phyloP scores from a whole-genome alignment of 176 grass and related monocot species.

The Puya raimondii region DNA sequence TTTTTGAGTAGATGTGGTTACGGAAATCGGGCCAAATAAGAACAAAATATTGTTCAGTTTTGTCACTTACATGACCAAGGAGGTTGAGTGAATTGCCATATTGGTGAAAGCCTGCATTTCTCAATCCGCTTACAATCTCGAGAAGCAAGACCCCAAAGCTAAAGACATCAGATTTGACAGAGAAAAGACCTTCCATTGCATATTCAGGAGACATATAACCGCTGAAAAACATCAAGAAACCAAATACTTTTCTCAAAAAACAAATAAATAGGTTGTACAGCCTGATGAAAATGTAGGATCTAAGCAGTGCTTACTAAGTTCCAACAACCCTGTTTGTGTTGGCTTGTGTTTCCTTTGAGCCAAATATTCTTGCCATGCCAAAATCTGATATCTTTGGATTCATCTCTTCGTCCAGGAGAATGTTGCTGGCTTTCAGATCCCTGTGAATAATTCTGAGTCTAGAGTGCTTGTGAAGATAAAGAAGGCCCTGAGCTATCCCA shows the following conservation, averaged over 20 bases:
- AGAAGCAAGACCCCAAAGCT: slow-evolving; percentile 52
- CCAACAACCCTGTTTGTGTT: slow-evolving; percentile 44
- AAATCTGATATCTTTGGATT: slow-evolving; percentile 74
- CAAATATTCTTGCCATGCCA: slow-evolving; percentile 54
- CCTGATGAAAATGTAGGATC: slow-evolving; percentile 3
- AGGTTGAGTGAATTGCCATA: slow-evolving; percentile 32
- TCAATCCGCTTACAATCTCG: slow-evolving; percentile 43
- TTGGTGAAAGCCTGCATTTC: slow-evolving; percentile 28
- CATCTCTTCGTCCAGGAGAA: slow-evolving; percentile 46
- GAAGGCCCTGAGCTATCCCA: slow-evolving; percentile 49
- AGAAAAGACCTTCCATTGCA: slow-evolving; percentile 21
- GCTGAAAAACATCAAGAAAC: slow-evolving; percentile 22
- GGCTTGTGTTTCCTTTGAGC: slow-evolving; percentile 34
- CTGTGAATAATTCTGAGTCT: slow-evolving; percentile 44
- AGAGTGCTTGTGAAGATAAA: slow-evolving; percentile 67
- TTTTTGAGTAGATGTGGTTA: too few species aligned
- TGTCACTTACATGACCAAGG: slow-evolving; percentile 35
- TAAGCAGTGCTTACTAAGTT: slow-evolving; percentile 39
- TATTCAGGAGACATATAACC: slow-evolving; percentile 38
- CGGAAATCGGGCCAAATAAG: background rate
- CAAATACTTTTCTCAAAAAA: background rate
- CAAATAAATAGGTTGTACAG: background rate
- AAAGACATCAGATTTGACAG: slow-evolving; percentile 41
- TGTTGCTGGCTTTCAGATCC: slow-evolving; percentile 61
- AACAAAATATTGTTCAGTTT: background rate